phyloP scores from a whole-genome alignment of 1,284 basidiomycete species.

The Cryptococcus hybrid region DNA sequence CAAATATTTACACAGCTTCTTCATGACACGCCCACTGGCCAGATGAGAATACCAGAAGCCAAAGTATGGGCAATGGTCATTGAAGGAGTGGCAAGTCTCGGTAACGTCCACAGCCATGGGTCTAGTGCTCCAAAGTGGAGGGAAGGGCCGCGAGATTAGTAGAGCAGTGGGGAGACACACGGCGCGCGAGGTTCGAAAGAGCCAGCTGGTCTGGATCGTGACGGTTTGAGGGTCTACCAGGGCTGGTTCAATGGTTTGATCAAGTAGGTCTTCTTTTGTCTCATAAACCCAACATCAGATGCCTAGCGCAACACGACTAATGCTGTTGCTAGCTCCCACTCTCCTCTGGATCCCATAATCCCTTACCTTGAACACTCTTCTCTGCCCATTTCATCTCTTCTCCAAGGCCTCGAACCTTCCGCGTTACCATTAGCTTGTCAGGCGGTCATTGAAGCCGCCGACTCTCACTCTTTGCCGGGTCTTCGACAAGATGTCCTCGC shows the following conservation, averaged over 20 bases:
- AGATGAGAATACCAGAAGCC: conserved; percentile 28
- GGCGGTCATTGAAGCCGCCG: conserved; percentile 25
- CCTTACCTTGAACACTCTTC: conserved; percentile 27
- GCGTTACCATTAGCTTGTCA: conserved; percentile 29
- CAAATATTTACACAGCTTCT: conserved; percentile 45
- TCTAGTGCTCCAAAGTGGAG: conserved; percentile 11
- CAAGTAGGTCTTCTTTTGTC: conserved; percentile 22
- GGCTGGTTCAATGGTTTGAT: conserved; percentile 43
- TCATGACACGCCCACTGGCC: conserved; percentile 23
- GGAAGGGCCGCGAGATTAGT: conserved; percentile 26
- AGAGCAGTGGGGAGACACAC: conserved; percentile 31
- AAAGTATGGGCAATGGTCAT: conserved; percentile 43
- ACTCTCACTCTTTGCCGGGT: conserved; percentile 9
- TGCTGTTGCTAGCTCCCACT: conserved; percentile 21
- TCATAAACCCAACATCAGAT: neutral
- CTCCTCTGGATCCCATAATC: conserved; percentile 26
- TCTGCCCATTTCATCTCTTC: conserved; percentile 18
- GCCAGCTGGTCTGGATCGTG: conserved; percentile 21
- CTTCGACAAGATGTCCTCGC: conserved; percentile 22
- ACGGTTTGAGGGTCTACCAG: conserved; percentile 45
- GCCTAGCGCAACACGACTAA: conserved; percentile 3
- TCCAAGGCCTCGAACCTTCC: conserved; percentile 24
- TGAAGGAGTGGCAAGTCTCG: conserved; percentile 33
- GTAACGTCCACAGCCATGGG: conserved; percentile 3
- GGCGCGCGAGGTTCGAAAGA: conserved; percentile 1